Evolutionary conservation across 257 asterid genomes (phyloP), one percentile per base, ranked within the genome.

Genomic region (Lycium ferocissimum): DNA sequence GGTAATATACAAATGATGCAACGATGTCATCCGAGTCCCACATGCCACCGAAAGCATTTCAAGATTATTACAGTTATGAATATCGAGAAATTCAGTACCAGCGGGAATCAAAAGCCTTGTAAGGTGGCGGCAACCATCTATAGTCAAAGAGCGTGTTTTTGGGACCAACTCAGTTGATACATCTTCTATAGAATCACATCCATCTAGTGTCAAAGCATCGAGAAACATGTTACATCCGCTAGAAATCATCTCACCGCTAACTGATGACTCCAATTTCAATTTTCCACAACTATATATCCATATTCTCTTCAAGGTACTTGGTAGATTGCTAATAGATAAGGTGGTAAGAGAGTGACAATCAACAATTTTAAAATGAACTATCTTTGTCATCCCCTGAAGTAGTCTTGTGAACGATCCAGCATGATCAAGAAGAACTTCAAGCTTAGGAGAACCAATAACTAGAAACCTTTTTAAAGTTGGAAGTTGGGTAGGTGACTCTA

Each of bases 241-340:
- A 45, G 37, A 15, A 49, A 49, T 49, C 62, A 2, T 0, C 61
- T 49, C n/a, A 12, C 43, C 2, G 43, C 7, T 5, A 57, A 1
- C 20, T 57, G 62, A 57, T 5, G 22, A 1, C 66, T 62, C 38
- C 47, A 40, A 38, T 80, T 38, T 56, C 15, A 81, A 43, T n/a
- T 20, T 43, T 13, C 9, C 43, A 40, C 61, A n/a, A 5, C 0
- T 7, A 0, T 1, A 0, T 1, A 45, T 35, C 10, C 1, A 0
- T 4, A 59, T 53, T n/a, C 0, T 5, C 9, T 59, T 81, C 12
- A 59, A 2, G 2, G 73, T 10, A 38, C 10, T 10, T 6, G 84
- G 72, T 7, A 80, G 40, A 35, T 18, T 1, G 14, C 33, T 18
- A 1, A 37, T 1, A 5, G n/a, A 54, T 11, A 59, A 40, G 38